phyloP scores from a whole-genome alignment of 306 rosid species.

The Pyrus bretschneideri region DNA sequence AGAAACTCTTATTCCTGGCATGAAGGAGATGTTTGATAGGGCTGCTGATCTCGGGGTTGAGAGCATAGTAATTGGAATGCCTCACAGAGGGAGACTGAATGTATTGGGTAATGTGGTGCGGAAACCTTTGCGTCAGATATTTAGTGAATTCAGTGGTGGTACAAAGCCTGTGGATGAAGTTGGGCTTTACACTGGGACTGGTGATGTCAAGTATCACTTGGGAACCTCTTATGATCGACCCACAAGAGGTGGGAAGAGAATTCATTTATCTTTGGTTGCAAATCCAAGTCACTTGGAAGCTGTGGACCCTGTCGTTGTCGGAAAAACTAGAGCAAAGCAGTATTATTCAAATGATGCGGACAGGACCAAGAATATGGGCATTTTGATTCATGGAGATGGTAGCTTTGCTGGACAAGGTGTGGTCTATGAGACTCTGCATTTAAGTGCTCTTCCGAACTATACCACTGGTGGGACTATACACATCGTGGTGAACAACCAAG shows the following conservation, averaged over 20 bases:
- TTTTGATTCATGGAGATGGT: slow-evolving; percentile 94
- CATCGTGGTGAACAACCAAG: slow-evolving; percentile 88
- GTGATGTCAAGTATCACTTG: slow-evolving; percentile 94
- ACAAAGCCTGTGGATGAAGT: slow-evolving; percentile 77
- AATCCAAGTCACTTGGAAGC: slow-evolving; percentile 98
- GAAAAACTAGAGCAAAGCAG: slow-evolving; percentile 94
- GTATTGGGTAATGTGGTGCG: slow-evolving; percentile 88
- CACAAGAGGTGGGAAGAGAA: slow-evolving; percentile 77
- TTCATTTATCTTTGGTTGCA: slow-evolving; percentile 86
- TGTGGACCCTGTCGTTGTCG: slow-evolving; percentile 85
- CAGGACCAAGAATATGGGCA: slow-evolving; percentile 75
- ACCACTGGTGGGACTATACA: slow-evolving; percentile 93
- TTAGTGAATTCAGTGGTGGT: slow-evolving; percentile 81
- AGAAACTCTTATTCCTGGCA: slow-evolving; percentile 89
- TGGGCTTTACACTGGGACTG: slow-evolving; percentile 90
- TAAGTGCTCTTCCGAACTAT: slow-evolving; percentile 94
- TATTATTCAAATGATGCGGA: slow-evolving; percentile 65
- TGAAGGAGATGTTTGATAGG: slow-evolving; percentile 92
- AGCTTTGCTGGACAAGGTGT: slow-evolving; percentile 99
- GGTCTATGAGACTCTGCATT: slow-evolving; percentile 89
- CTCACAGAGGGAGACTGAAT: slow-evolving; percentile 82
- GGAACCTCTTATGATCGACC: slow-evolving; percentile 95
- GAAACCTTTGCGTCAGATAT: slow-evolving; percentile 88
- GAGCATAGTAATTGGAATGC: slow-evolving; percentile 95
- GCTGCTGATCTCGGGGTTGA: slow-evolving; percentile 95